Evolutionary conservation across 768 basidiomycete genomes (phyloP).

Genomic region (Coprinellus micaceus): DNA sequence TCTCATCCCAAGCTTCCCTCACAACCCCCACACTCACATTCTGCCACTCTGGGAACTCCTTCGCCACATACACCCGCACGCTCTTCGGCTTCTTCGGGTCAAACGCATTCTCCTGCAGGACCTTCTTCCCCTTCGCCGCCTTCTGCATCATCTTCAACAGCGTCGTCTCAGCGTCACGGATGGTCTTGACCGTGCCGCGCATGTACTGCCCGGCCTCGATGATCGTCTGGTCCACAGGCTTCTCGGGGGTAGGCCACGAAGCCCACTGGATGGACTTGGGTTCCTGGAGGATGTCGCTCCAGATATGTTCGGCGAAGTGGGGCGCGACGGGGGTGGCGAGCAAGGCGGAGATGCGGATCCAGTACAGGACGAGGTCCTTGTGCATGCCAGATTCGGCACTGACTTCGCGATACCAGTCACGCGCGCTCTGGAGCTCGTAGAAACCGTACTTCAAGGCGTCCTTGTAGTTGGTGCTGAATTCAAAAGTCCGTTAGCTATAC

Average conservation of each 20-base stretch:
- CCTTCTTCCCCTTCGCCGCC: conserved; percentile 58
- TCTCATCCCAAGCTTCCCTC: conserved; percentile 59
- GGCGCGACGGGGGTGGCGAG: conserved; percentile 86
- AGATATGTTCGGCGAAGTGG: conserved; percentile 92
- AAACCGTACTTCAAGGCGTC: conserved; percentile 93
- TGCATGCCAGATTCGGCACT: conserved; percentile 91
- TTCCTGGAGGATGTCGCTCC: conserved; percentile 70
- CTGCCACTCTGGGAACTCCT: conserved; percentile 92
- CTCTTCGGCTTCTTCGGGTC: conserved; percentile 85
- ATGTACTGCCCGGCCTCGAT: conserved; percentile 82
- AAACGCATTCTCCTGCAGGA: conserved; percentile 48
- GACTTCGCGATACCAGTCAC: conserved; percentile 96
- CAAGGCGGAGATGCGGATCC: conserved; percentile 78
- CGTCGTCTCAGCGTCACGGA: conserved; percentile 82
- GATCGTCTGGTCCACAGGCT: conserved; percentile 56
- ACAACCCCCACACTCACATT: conserved; percentile 74
- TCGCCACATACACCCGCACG: conserved; percentile 88
- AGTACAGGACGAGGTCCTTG: conserved; percentile 76
- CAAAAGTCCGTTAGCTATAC: neutral
- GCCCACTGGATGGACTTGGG: conserved; percentile 78
- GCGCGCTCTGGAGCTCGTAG: conserved; percentile 87
- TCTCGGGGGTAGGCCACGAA: conserved; percentile 69
- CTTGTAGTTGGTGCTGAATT: conserved; percentile 83
- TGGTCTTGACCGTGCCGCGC: conserved; percentile 85
- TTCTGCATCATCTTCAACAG: conserved; percentile 79